Evolutionary conservation across 2,329 filamentous ascomycete genomes (phyloP).

Genomic region (Bisporella sp.): DNA sequence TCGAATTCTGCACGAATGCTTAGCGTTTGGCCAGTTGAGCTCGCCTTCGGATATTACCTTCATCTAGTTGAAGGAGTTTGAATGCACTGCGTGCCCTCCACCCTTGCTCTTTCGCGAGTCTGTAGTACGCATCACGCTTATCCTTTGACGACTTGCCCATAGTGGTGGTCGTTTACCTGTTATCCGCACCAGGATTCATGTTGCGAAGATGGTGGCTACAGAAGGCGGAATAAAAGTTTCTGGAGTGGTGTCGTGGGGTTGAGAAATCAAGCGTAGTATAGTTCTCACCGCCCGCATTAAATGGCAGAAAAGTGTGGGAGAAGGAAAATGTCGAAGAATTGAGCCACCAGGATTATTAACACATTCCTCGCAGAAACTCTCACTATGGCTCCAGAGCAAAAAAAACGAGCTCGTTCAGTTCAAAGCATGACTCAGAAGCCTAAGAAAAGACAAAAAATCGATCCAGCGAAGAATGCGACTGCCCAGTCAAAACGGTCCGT

Average conservation of each 20-base stretch:
- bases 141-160: slow-evolving; percentile 99
- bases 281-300: too few species aligned
- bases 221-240: too few species aligned
- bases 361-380: not conserved
- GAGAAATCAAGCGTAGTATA: too few species aligned
- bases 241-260: too few species aligned
- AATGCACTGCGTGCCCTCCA: slow-evolving; percentile 96
- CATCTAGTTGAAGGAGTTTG: slow-evolving; percentile 93
- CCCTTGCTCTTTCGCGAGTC: slow-evolving; percentile 96
- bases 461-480: slow-evolving; percentile 12
- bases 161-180: not conserved
- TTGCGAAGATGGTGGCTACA: too few species aligned
- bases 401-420: slow-evolving; percentile 21
- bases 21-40: slow-evolving; percentile 1
- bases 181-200: too few species aligned
- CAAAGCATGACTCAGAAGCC: slow-evolving; percentile 18
- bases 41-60: slow-evolving; percentile 38
- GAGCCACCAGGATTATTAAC: too few species aligned
- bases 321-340: too few species aligned
- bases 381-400: slow-evolving; percentile 22
- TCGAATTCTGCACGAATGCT: slow-evolving; percentile 63
- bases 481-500: slow-evolving; percentile 33
- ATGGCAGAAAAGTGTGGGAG: too few species aligned
- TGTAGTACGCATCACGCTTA: slow-evolving; percentile 96
- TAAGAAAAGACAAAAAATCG: slow-evolving; percentile 28